phyloP scores from a whole-genome alignment of 1,139 yeast species.

The Kluyveromyces sp. region DNA sequence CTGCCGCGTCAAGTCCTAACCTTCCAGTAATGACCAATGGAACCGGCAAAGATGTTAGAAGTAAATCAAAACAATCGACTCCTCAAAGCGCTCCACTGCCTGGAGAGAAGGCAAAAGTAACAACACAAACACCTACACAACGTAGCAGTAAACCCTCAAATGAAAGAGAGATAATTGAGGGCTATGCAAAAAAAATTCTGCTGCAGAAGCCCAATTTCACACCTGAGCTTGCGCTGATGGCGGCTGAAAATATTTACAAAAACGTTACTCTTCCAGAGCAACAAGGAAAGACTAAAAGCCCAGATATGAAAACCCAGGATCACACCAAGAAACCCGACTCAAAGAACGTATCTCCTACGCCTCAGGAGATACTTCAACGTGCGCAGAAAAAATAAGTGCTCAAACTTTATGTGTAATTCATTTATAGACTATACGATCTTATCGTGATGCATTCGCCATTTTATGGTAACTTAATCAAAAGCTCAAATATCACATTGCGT shows the following conservation, averaged over 20 bases:
- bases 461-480: neutral
- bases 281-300: slow-evolving; percentile 12
- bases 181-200: slow-evolving; percentile 27
- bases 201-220: slow-evolving; percentile 29
- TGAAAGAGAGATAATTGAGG: slow-evolving; percentile 29
- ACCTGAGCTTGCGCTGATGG: slow-evolving; percentile 29
- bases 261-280: slow-evolving; percentile 16
- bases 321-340: slow-evolving; percentile 9
- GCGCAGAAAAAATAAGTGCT: slow-evolving; percentile 19
- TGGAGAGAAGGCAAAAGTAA: slow-evolving; percentile 10
- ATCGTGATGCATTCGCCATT: neutral
- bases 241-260: slow-evolving; percentile 29
- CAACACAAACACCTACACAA: slow-evolving; percentile 16
- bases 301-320: slow-evolving; percentile 12
- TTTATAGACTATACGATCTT: neutral
- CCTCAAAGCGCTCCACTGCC: slow-evolving; percentile 10
- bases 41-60: slow-evolving; percentile 1
- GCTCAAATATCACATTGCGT: neutral
- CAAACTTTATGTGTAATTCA: neutral
- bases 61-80: slow-evolving; percentile 1
- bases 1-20: slow-evolving; percentile 7
- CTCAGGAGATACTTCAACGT: slow-evolving; percentile 31
- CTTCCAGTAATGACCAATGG: slow-evolving; percentile 2
- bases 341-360: slow-evolving; percentile 27
- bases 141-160: slow-evolving; percentile 14